Evolutionary conservation across 495 filamentous ascomycete species (phyloP), one percentile per base, ranked within the genome.

Genomic region (Tuber indicum): DNA sequence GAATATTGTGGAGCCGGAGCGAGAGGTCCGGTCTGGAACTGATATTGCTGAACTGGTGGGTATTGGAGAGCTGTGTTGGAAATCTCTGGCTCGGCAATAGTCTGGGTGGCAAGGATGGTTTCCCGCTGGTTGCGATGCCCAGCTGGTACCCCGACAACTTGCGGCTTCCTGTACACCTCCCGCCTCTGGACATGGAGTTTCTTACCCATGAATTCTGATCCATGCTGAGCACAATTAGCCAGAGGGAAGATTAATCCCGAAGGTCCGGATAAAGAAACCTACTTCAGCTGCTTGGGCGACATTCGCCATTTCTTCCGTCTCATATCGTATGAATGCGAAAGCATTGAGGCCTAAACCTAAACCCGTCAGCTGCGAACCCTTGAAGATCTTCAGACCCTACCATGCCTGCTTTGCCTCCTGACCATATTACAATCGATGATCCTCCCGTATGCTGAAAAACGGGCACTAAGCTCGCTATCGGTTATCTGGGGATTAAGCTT

Each of bases 361-460:
- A 12, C 39, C 45, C 23, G 70, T 73, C 70, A 47, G 26, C 8
- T 36, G 26, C 26, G 58, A 66, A 36, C 10, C 12, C 1, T 45
- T 39, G n/a, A 12, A 14, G 32, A n/a, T 12, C 8, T 39, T 39
- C 7, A 72, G 41, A 49, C 1, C 7, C 66, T 45, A 77, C 81
- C 77, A 41, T 78, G 77, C 39, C 80, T 83, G n/a, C 78, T 77
- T 26, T 75, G 73, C 42, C 79, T 83, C 70, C 78, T 82, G 16
- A 83, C 72, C 47, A 83, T 74, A 72, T 83, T 83, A 42, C 81
- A 83, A 76, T 83, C 81, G n/a, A 75, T 43, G 45, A 83, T 81
- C 14, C 45, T 75, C 46, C 81, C 81, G 72, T 83, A 75, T 26
- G 75, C 75, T 10, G 75, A 58, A 71, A 83, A 83, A 45, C 81